A percentile compares a stretch with the other conserved stretches of the same genome.
Conservation (phyloP, 2,329 filamentous ascomycete genomes). For the Fusarium nematophilum region DNA sequence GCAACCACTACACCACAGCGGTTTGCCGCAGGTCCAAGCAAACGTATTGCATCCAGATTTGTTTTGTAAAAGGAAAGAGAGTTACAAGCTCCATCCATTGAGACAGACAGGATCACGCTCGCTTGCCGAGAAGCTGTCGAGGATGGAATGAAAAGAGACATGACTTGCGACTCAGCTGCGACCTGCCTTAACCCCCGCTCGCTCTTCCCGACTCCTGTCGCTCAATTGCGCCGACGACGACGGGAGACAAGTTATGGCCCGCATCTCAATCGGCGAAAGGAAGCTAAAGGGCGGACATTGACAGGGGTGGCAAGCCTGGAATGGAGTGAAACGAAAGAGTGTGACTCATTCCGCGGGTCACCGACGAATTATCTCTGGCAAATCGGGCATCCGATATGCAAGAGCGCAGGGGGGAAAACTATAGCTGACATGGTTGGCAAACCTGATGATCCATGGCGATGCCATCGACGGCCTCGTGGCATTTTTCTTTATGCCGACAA, state of each 20-base stretch:
- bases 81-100: constrained; percentile 20
- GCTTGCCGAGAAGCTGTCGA: not conserved
- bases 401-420: constrained; percentile 26
- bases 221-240: constrained; percentile 31
- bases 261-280: constrained; percentile 25
- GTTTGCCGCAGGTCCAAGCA: constrained; percentile 33
- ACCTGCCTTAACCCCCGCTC: not conserved
- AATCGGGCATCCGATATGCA: constrained; percentile 32
- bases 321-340: constrained; percentile 44
- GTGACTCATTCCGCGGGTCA: constrained; percentile 43
- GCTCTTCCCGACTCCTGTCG: constrained; percentile 9
- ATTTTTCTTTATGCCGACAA: constrained; percentile 7
- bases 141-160: constrained; percentile 5
- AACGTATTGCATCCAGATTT: constrained; percentile 21
- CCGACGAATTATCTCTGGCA: constrained; percentile 38
- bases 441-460: constrained; percentile 18
- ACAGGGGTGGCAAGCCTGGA: constrained; percentile 42
- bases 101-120: constrained; percentile 17
- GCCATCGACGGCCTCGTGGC: constrained; percentile 24
- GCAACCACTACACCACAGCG: constrained; percentile 35
- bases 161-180: constrained; percentile 8
- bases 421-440: constrained; percentile 22
- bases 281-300: constrained; percentile 33
- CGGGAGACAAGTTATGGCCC: constrained; percentile 30
- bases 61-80: not conserved